Conservation (phyloP, 2,329 filamentous ascomycete genomes). For the Trichoderma citrinoviride region DNA sequence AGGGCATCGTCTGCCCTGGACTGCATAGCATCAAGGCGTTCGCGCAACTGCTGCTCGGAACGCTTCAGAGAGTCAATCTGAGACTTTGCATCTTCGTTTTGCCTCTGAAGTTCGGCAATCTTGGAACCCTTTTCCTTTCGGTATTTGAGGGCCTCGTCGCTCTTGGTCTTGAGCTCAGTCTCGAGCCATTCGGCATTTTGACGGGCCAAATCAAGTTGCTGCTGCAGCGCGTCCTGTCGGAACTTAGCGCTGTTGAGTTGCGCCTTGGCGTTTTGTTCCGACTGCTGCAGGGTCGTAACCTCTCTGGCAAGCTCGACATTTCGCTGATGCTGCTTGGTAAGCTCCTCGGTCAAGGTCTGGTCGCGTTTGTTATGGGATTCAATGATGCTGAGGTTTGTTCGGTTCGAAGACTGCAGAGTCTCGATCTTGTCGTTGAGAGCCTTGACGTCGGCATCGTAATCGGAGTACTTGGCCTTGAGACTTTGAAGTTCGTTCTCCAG, state of each 20-base stretch:
- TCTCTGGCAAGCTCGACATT: conserved; percentile 81
- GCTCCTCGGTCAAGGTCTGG: conserved; percentile 79
- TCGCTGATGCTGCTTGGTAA: conserved; percentile 86
- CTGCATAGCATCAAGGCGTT: conserved; percentile 78
- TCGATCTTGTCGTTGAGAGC: conserved; percentile 78
- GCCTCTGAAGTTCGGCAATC: conserved; percentile 82
- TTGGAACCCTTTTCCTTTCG: conserved; percentile 92
- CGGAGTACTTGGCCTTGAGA: conserved; percentile 21
- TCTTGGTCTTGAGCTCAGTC: conserved; percentile 85
- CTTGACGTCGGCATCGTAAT: conserved; percentile 60
- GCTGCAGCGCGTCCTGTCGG: conserved; percentile 83
- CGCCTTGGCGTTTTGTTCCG: conserved; percentile 77
- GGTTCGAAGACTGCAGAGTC: conserved; percentile 85
- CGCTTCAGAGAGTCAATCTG: conserved; percentile 74
- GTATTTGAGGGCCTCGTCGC: conserved; percentile 80
- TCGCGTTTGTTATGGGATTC: conserved; percentile 87
- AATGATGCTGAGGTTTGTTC: conserved; percentile 83
- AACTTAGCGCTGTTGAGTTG: conserved; percentile 80
- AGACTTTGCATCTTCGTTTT: conserved; percentile 79
- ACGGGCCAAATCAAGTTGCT: conserved; percentile 84
- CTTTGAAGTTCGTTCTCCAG: conserved; percentile 73
- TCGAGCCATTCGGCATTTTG: conserved; percentile 94
- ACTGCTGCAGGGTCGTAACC: conserved; percentile 76
- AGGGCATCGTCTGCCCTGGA: conserved; percentile 84
- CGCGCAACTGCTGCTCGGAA: conserved; percentile 75